Percentiles rank a stretch among this genome's conserved stretches.
phyloP scores from a whole-genome alignment of 441 rosid species.

The Hura crepitans region DNA sequence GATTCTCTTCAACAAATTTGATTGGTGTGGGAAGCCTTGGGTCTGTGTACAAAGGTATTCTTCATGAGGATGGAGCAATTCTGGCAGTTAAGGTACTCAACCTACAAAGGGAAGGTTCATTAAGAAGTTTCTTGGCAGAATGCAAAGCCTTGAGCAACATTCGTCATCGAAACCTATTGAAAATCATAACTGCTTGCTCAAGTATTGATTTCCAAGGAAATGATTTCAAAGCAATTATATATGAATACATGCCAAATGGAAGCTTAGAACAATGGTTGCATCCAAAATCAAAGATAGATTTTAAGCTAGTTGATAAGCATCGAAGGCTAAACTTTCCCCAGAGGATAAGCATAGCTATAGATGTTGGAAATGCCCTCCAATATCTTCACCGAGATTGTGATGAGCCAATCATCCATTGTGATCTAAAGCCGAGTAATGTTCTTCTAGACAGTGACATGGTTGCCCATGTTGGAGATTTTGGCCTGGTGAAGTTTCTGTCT shows the following conservation, averaged over 20 bases:
- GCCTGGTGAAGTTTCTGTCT: background rate
- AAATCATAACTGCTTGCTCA: conserved; percentile 14
- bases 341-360: conserved; percentile 10
- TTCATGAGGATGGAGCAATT: background rate
- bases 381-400: background rate
- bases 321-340: conserved; percentile 19
- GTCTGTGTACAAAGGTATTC: conserved; percentile 12
- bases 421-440: conserved; percentile 14
- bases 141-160: conserved; percentile 13
- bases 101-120: conserved; percentile 6
- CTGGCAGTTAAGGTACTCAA: conserved; percentile 7
- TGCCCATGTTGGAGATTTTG: conserved; percentile 19
- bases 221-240: conserved; percentile 15
- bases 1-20: conserved; percentile 6
- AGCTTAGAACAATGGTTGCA: conserved; percentile 16
- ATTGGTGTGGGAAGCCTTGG: conserved; percentile 18
- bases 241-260: conserved; percentile 25
- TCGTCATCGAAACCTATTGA: conserved; percentile 13
- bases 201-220: conserved; percentile 15
- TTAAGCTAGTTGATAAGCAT: conserved; percentile 9
- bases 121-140: conserved; percentile 10
- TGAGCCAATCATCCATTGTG: conserved; percentile 1
- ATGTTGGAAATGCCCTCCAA: conserved; percentile 1
- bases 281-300: background rate
- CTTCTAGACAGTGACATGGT: conserved; percentile 9